Base-by-base conservation (phyloP, 2,329 filamentous ascomycete species). In the Pseudocercospora musae region DNA sequence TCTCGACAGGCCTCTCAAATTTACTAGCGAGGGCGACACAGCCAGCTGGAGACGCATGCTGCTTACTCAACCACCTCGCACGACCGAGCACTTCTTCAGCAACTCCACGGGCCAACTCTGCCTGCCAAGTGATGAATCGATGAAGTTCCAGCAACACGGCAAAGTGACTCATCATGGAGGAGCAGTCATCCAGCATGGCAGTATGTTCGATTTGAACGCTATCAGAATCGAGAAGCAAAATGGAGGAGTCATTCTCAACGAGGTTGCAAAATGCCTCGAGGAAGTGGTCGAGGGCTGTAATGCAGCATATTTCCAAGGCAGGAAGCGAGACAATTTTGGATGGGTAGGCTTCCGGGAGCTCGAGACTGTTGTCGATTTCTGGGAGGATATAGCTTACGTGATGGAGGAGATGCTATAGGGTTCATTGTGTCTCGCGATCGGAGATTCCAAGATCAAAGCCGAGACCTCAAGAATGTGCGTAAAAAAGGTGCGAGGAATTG, bases 1-100 rank as follows among this genome's bases (percentile, higher is more conserved):
- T 15, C 27, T 44, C 1, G 6, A 48, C 18, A 10, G 31, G 25
- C 25, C 25, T 10, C 4, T 31, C n/a, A 4, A 11, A 11, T 5
- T 10, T 11, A 25, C 11, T 3, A 1, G 1, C 1, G 23, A 31
- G 15, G 15, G n/a, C 27, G 15, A 33, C 3, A 20, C 18, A 10
- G 4, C 23, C 4, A 50, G 9, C 37, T 58, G 42, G 59, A 20
- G 20, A 25, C 23, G 21, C 7, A 58, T 55, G 23, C 48, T 58
- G 2, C 33, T 49, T 2, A 52, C 37, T 3, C 55, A 58, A 42
- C 60, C 60, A 10, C 29, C 59, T n/a, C 59, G 55, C 15, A 15
- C 29, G 3, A 31, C 23, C 6, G 55, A 46, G 1, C 15, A 13
- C 0, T 55, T 62, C 25, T 54, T 62, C 37, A 18, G 21, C 3